phyloP scores from a whole-genome alignment of 2,329 filamentous ascomycete genomes.

The Nannizzia gypsea region DNA sequence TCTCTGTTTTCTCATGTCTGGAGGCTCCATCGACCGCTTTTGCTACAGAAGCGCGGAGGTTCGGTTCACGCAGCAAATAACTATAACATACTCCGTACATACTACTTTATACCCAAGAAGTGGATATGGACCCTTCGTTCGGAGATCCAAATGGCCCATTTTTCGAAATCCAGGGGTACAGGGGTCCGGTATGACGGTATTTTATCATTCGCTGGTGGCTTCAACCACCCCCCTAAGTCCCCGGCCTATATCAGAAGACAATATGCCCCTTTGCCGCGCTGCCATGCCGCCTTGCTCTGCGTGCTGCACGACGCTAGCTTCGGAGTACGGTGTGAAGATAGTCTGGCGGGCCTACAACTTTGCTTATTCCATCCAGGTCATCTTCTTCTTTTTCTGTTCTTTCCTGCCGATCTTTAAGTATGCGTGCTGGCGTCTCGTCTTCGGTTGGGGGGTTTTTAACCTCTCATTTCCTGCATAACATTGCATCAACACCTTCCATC shows the following conservation, averaged over 20 bases:
- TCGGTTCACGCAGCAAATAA: too few species aligned
- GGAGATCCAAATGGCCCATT: not conserved
- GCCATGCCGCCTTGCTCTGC: not conserved
- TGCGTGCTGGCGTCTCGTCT: not conserved
- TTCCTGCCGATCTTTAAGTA: not conserved
- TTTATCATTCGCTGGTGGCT: too few species aligned
- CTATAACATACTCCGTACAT: too few species aligned
- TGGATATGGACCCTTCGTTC: too few species aligned
- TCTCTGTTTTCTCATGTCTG: not conserved
- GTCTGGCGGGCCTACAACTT: not conserved
- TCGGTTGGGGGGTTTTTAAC: not conserved
- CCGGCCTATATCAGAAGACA: not conserved
- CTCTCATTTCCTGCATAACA: not conserved
- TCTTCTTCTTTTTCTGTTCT: not conserved
- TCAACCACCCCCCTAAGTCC: not conserved
- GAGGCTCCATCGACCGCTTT: not conserved
- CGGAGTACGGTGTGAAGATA: not conserved
- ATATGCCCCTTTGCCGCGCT: not conserved
- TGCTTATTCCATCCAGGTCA: too few species aligned
- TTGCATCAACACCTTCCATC: not conserved
- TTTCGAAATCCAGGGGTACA: not conserved
- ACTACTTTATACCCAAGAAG: not conserved
- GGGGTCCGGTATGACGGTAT: not conserved
- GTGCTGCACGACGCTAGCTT: not conserved
- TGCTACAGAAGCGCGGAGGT: too few species aligned